Base-by-base conservation (phyloP, 768 basidiomycete species). In the Tylopilus intermedius region DNA sequence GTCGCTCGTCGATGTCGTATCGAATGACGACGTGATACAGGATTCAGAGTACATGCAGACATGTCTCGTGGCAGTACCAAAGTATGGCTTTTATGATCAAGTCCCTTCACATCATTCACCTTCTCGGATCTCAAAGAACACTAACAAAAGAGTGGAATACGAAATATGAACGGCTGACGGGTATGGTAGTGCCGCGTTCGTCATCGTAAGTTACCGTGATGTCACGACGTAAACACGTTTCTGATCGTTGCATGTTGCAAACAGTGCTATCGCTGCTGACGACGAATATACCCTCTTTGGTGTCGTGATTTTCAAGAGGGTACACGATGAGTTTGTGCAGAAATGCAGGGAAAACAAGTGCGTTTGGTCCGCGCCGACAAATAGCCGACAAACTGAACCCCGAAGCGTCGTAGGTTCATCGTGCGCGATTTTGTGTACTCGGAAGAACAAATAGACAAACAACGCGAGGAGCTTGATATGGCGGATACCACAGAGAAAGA, bases 21-120 rank as follows among this genome's bases (percentile, higher is more conserved):
- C 82, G 37, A 80, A 83, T 56, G 84, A 88, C 8, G 81, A 96
- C 65, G 81, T 96, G 63, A 78, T 96, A 45, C 78, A 82, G 49
- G 87, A 94, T 54, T 95, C 93, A 3, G 96, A 99, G 66, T 97
- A 93, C 67, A 74, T 98, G 59, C 91, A 98, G 68, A 94, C 94
- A 0, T 69, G 94, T 26, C 71, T 97, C 7, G 92, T 98, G 6
- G 94, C 94, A 6, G 92, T 98, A 29, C 94, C 95, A 44, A 95
- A 84, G 95, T 96, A 70, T 68, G 57, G 79, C 67, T 52, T 30
- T 51, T 51, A 37, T 42, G 57, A 53, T 48, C 48, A 35, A 26
- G 21, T 54, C 50, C 9, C 14, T 15, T 40, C 50, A 56, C 50
- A 64, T n/a, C 15, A 49, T 43, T 48, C 54, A 46, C 62, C 54